These are phyloP conservation scores for Jamesozyma spencerorum DNA, from an alignment of 805 yeast genomes.

Conservation along the genomic window DNA sequence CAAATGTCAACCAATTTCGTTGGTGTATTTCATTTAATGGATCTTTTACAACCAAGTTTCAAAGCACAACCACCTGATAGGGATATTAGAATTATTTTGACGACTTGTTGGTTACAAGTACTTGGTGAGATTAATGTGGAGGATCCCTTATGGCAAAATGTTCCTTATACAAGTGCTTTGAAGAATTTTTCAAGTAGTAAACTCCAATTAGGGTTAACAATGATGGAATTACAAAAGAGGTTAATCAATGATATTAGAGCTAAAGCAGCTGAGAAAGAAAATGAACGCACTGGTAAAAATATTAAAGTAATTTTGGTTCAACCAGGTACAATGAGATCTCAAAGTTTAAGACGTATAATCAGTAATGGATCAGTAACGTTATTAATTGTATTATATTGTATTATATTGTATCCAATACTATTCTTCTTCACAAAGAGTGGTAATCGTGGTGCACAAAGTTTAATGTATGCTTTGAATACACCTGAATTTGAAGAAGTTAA, in stretches of 20 bases:
- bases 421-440: slow-evolving; percentile 74
- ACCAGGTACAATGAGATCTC: slow-evolving; percentile 88
- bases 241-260: slow-evolving; percentile 51
- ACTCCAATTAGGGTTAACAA: slow-evolving; percentile 63
- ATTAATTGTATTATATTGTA: slow-evolving; percentile 44
- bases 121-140: slow-evolving; percentile 54
- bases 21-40: slow-evolving; percentile 72
- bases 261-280: slow-evolving; percentile 35
- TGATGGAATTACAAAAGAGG: slow-evolving; percentile 66
- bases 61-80: slow-evolving; percentile 90
- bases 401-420: slow-evolving; percentile 70
- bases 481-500: slow-evolving; percentile 56
- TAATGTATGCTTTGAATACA: slow-evolving; percentile 57
- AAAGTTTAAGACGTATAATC: slow-evolving; percentile 68
- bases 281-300: slow-evolving; percentile 39
- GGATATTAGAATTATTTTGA: slow-evolving; percentile 75
- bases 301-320: slow-evolving; percentile 68
- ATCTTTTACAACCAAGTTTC: slow-evolving; percentile 72
- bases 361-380: slow-evolving; percentile 68
- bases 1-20: slow-evolving; percentile 80
- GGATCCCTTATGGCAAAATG: slow-evolving; percentile 55
- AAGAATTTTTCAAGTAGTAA: slow-evolving; percentile 75
- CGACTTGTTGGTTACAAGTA: slow-evolving; percentile 71
- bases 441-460: slow-evolving; percentile 69
- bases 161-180: slow-evolving; percentile 59